Base-by-base conservation (phyloP, 306 rosid genomes). In the Echinosophora koreensis region DNA sequence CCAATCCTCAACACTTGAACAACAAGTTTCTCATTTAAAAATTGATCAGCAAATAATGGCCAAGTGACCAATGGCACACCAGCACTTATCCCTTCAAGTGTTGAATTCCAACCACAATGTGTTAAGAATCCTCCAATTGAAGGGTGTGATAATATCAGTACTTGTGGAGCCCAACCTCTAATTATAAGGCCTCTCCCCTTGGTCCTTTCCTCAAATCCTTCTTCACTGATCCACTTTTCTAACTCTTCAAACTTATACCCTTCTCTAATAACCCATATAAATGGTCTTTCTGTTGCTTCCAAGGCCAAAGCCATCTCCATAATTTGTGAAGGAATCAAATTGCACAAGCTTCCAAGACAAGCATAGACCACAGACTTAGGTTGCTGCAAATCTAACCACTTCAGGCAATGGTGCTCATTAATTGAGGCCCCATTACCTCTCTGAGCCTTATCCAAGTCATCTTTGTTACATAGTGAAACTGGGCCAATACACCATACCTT, bases 61-160 rank as follows among this genome's bases (percentile, higher is more conserved):
- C 92, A 91, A 0, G 94, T 88, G 2, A 83, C 30, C 87, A 91
- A 55, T 7, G 94, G 97, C n/a, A 89, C 58, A 0, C 94, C 94
- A 0, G 78, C 81, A 37, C 76, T 35, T 49, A 89, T 55, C 41
- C 85, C 97, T 80, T 89, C 94, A 0, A 85, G 56, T 0, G 88
- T 88, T 0, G 97, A 91, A 30, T 91, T 91, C 94, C 97, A 91
- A 4, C 94, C 97, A 49, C 92, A 88, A 3, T 91, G 97, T 2
- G 92, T 91, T 34, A 91, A 30, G 52, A 91, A 91, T 4, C 87
- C 93, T 14, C 97, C 92, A 10, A 83, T 27, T 0, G 93, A 30
- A 0, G 70, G 62, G 51, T 92, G 96, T 13, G 92, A 87, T 15
- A 92, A 8, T 38, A 92, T 87, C 5, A 84, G 32, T 1, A 88